Evolutionary conservation across 257 asterid species (phyloP), one percentile per base, ranked within the genome.

Genomic region (Lithospermum erythrorhizon): DNA sequence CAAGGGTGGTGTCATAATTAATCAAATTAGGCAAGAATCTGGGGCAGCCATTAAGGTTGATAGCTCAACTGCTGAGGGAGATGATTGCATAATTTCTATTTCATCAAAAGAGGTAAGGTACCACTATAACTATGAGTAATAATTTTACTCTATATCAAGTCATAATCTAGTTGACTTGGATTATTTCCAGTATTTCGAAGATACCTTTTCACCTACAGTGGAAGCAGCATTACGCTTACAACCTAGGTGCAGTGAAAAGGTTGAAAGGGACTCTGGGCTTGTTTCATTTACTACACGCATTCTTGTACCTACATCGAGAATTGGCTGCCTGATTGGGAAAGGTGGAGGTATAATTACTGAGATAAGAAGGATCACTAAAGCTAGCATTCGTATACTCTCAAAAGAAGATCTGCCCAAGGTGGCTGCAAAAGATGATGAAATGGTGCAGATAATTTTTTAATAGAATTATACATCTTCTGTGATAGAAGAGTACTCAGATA

Each of bases 291-390:
- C 96, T 29, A 88, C 91, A 9, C 68, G 86, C 63, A 72, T 93
- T 67, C 95, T 93, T 69, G 97, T 93, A 66, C 96, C 97, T 16
- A 72, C 85, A 58, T 89, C 96, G 65, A 81, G 78, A 32, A 81
- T 93, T 67, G 99, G 97, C 61, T 86, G 96, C 72, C 96, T 93
- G 57, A 87, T 89, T 74, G 99, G 97, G 53, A 93, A 93, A 84
- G 97, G 99, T 59, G 97, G 99, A 41, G 80, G 91, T 58, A 93
- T 93, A 67, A 86, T 93, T 71, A 82, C 91, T 11, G 99, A 86
- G 58, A 86, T 93, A 90, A 84, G 99, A 79, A 88, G 72, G 79
- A 73, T 83, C 73, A 84, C 95, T 49, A 86, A 78, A 78, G 99
- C 97, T 69, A 86, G 83, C 70, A 86, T 93, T 59, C 97, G 96